Percentiles rank a stretch among this genome's conserved stretches.
Conservation (phyloP, 177 flowering plant species). For the Telopea speciosissima region DNA sequence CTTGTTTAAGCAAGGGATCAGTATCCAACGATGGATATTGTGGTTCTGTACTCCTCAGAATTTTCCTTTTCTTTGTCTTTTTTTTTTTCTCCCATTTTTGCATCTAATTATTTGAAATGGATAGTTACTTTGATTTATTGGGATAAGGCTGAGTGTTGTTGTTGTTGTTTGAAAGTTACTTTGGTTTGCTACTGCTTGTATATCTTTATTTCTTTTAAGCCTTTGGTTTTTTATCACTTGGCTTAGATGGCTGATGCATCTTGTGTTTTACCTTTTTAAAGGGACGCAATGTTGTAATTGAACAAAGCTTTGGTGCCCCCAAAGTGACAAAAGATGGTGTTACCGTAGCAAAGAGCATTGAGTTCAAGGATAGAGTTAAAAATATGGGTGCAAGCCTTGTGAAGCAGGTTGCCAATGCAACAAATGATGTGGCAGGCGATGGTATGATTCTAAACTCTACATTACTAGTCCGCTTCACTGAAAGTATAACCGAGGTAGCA, state of each 20-base stretch:
- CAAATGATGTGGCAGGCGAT: conserved; percentile 97
- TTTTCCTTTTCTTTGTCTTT: no score
- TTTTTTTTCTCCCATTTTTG: no score
- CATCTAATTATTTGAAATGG: no score
- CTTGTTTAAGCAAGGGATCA: no score
- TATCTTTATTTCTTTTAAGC: not conserved
- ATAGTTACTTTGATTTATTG: no score
- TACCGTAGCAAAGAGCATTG: conserved; percentile 95
- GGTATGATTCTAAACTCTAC: conserved; percentile 35
- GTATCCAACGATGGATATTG: no score
- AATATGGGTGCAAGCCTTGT: conserved; percentile 98
- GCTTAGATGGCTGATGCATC: not conserved
- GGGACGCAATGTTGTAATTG: conserved; percentile 89
- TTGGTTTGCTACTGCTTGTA: not conserved
- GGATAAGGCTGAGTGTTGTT: no score
- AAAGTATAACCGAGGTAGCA: no score
- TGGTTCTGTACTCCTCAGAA: no score
- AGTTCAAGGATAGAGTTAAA: conserved; percentile 82
- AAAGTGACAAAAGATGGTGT: conserved; percentile 99
- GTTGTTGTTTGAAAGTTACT: no score
- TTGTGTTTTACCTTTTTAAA: conserved; percentile 24
- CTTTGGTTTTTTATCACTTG: not conserved
- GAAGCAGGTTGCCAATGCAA: conserved; percentile 98
- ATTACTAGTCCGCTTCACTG: not conserved
- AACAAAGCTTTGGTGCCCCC: conserved; percentile 94